Base-by-base conservation (phyloP, 169 alveolate genomes). In the Eimeria falciformis region DNA sequence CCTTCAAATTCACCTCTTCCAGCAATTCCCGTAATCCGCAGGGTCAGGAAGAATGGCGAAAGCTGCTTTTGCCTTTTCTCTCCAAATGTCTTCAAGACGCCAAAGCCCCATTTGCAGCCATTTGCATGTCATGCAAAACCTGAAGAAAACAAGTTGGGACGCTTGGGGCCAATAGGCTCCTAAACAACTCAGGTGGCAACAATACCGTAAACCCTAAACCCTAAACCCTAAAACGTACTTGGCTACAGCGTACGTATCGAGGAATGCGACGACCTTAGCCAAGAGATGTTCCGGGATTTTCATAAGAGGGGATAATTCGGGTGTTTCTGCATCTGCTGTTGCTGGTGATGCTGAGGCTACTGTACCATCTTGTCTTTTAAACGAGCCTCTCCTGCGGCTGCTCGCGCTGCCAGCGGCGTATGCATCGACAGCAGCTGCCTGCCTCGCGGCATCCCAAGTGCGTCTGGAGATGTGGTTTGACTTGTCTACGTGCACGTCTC, bases 1-100 rank as follows among this genome's bases (percentile, higher is more conserved):
- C n/a, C n/a, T n/a, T n/a, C n/a, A n/a, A n/a, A n/a, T n/a, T 7
- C 29, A 58, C 71, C 71, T 14, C 71, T n/a, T 58, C 71, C 71
- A 58, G 25, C 29, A 14, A 5, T n/a, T n/a, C 7, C 71, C 71
- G 25, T 58, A 58, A 27, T 14, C 33, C 33, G 33, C 5, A 9
- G 5, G 71, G 18, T 58, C 71, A 5, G 71, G 71, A 58, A n/a
- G 71, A 7, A 14, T 7, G 9, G 9, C 9, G 25, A 58, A 58
- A n/a, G 71, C 71, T 5, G 29, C 25, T n/a, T 58, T 58, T 7
- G 71, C 21, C 25, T 58, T 58, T 58, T 58, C 25, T n/a, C 33
- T 14, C 71, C 71, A 58, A 9, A 58, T n/a, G 27, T 58, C 18
- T 14, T 58, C 71, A 5, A n/a, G 27, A n/a, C 33, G 9, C 71